phyloP scores from a whole-genome alignment of 164 flowering plant species.

The Magnolia changhungtana region DNA sequence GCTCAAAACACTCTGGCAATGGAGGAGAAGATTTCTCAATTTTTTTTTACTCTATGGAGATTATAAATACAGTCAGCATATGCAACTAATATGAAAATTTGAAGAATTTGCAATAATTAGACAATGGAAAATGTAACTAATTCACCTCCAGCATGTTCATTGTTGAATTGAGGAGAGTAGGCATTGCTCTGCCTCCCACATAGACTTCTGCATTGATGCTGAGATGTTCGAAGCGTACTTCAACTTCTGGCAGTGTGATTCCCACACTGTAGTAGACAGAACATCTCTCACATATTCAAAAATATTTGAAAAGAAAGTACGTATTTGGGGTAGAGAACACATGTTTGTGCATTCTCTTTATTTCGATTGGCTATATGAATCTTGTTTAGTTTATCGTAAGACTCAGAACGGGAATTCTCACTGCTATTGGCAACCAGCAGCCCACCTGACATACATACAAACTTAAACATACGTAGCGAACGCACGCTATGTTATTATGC shows the following conservation, averaged over 20 bases:
- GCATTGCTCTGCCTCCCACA: conserved; percentile 57
- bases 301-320: background rate
- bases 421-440: no score
- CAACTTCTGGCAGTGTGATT: conserved; percentile 54
- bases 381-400: background rate
- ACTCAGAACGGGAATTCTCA: background rate
- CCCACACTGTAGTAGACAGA: conserved; percentile 39
- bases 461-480: no score
- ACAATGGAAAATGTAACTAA: background rate
- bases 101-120: background rate
- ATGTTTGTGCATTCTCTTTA: background rate
- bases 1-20: conserved; percentile 22
- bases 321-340: background rate
- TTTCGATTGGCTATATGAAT: background rate
- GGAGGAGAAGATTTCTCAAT: background rate
- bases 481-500: no score
- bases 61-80: background rate
- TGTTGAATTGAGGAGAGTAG: conserved; percentile 49
- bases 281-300: background rate
- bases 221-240: conserved; percentile 52
- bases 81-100: background rate
- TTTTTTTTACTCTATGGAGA: background rate
- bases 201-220: conserved; percentile 51
- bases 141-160: conserved; percentile 48
- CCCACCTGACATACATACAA: no score